Percentiles rank a stretch among this genome's conserved stretches.
Conservation (phyloP, 169 alveolate species). For the Cryptosporidium ubiquitum region DNA sequence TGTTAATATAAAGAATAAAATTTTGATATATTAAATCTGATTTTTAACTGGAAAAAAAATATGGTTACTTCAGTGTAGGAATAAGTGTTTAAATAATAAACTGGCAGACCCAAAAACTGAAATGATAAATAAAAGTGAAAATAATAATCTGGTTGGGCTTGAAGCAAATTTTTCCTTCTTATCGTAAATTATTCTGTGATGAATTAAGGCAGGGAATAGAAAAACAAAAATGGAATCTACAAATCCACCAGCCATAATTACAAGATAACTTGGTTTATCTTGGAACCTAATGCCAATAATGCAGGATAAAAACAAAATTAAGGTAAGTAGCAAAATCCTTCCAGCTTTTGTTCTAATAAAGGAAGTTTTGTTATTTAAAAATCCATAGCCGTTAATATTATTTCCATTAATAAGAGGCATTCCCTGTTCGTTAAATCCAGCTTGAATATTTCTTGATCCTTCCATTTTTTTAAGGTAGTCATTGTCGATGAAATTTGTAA, state of each 20-base stretch:
- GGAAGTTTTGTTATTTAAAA: not conserved
- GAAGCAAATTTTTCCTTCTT: conserved; percentile 6
- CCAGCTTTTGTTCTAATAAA: conserved; percentile 51
- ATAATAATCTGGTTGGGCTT: conserved; percentile 30
- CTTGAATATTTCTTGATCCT: conserved; percentile 3
- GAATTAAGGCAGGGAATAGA: conserved; percentile 54
- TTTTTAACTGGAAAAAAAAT: not conserved
- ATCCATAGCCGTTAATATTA: not conserved
- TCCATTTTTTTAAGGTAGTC: conserved; percentile 7
- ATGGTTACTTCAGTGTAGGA: not conserved
- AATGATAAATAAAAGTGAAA: conserved; percentile 15
- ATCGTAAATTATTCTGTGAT: conserved; percentile 8
- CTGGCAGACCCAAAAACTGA: conserved; percentile 22
- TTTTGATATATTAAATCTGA: not conserved
- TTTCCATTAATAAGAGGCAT: not conserved
- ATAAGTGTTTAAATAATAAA: not conserved
- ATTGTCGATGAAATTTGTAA: conserved; percentile 46
- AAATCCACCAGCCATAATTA: conserved; percentile 55
- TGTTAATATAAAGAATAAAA: not conserved
- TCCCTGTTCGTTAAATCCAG: not conserved
- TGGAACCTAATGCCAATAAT: conserved; percentile 6
- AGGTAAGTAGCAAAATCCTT: conserved; percentile 30
- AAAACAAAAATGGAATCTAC: conserved; percentile 66
- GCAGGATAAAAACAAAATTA: conserved; percentile 21
- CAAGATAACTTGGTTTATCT: not conserved